These are phyloP conservation scores for Pseudevernia furfuracea DNA, from an alignment of 495 filamentous ascomycete species.

Conservation along the genomic window DNA sequence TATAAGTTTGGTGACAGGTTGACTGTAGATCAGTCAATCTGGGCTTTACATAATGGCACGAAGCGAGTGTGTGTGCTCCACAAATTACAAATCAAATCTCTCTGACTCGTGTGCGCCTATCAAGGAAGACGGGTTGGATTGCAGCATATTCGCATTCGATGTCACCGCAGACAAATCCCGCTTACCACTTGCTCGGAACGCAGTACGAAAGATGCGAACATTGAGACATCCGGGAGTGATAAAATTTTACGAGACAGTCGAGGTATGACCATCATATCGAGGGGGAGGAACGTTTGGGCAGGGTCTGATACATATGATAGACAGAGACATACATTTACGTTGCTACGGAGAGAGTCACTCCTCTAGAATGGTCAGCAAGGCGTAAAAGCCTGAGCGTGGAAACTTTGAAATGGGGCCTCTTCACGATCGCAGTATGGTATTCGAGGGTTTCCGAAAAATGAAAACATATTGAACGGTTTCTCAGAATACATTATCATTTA, in stretches of 20 bases:
- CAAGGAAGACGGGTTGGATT: constrained; percentile 85
- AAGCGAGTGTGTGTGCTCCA: constrained; percentile 57
- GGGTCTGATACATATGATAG: constrained; percentile 38
- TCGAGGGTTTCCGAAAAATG: neutral
- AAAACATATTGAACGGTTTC: neutral
- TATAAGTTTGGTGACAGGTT: constrained; percentile 87
- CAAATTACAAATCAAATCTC: constrained; percentile 12
- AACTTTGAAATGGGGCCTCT: constrained; percentile 91
- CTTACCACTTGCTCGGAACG: constrained; percentile 83
- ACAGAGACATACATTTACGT: constrained; percentile 92
- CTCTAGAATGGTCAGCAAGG: constrained; percentile 78
- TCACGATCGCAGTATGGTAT: constrained; percentile 64
- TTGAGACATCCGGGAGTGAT: constrained; percentile 90
- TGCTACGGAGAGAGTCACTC: constrained; percentile 80
- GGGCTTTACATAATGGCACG: constrained; percentile 86
- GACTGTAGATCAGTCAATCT: constrained; percentile 81
- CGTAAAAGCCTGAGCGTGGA: constrained; percentile 77
- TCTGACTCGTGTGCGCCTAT: constrained; percentile 2
- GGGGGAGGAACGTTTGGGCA: neutral
- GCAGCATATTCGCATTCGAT: constrained; percentile 96
- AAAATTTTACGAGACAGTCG: constrained; percentile 85
- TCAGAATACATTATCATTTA: constrained; percentile 85
- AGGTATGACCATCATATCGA: constrained; percentile 49
- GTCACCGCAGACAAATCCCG: constrained; percentile 66
- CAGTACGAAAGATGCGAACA: constrained; percentile 82